A percentile compares a stretch with the other conserved stretches of the same genome.
phyloP scores from a whole-genome alignment of 2,329 filamentous ascomycete species.

The Clarireedia sp. region DNA sequence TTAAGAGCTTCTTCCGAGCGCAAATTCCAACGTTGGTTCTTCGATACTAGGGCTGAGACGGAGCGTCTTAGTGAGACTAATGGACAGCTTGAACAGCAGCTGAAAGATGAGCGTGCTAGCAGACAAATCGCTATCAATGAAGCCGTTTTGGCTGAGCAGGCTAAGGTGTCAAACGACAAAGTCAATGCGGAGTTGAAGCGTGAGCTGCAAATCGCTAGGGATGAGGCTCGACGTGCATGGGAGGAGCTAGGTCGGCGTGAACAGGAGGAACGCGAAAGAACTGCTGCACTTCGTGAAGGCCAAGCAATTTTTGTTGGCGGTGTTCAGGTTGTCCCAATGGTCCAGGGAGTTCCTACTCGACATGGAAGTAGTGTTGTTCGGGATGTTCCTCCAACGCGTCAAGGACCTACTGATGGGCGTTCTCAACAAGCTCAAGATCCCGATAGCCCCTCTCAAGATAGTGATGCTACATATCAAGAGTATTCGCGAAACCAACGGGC shows the following conservation, averaged over 20 bases:
- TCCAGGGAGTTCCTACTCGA: slow-evolving; percentile 56
- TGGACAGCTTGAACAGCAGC: slow-evolving; percentile 65
- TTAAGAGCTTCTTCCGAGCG: slow-evolving; percentile 90
- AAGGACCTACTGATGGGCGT: slow-evolving; percentile 34
- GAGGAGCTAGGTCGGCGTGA: slow-evolving; percentile 91
- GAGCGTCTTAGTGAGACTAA: slow-evolving; percentile 78
- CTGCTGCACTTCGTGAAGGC: slow-evolving; percentile 75
- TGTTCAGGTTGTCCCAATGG: slow-evolving; percentile 92
- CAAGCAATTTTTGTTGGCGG: slow-evolving; percentile 85
- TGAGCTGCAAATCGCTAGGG: slow-evolving; percentile 89
- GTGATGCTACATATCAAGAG: slow-evolving; percentile 23
- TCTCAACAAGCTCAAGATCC: slow-evolving; percentile 8
- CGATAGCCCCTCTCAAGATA: neutral
- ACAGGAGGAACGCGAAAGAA: slow-evolving; percentile 85
- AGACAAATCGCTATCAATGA: slow-evolving; percentile 60
- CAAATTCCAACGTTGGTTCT: slow-evolving; percentile 98
- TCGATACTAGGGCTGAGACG: slow-evolving; percentile 82
- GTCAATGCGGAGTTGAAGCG: slow-evolving; percentile 84
- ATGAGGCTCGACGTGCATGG: slow-evolving; percentile 92
- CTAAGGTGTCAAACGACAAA: slow-evolving; percentile 64
- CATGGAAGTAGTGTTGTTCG: slow-evolving; percentile 36
- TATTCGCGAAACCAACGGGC: slow-evolving; percentile 33
- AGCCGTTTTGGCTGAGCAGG: slow-evolving; percentile 58
- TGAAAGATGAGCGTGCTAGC: slow-evolving; percentile 67
- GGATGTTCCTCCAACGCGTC: slow-evolving; percentile 37